Conservation (phyloP, 805 yeast species). For the Schwanniomyces sp. region DNA sequence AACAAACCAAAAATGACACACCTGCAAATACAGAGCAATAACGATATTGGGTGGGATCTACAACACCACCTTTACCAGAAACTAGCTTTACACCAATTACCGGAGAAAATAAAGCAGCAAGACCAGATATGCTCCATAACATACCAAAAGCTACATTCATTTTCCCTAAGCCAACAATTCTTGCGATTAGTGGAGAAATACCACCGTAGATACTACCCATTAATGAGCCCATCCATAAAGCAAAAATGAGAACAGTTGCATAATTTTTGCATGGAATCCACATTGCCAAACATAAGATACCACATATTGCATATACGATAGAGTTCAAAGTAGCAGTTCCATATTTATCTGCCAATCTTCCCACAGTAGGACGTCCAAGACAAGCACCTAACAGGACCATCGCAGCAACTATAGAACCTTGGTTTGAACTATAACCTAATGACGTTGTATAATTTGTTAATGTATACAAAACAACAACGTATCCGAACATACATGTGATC, state of each 20-base stretch:
- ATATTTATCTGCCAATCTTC: slow-evolving; percentile 47
- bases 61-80: slow-evolving; percentile 16
- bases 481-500: slow-evolving; percentile 55
- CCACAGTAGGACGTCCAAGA: slow-evolving; percentile 56
- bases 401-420: slow-evolving; percentile 60
- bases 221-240: slow-evolving; percentile 50
- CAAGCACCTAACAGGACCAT: slow-evolving; percentile 59
- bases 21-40: slow-evolving; percentile 63
- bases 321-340: slow-evolving; percentile 52
- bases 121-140: slow-evolving; percentile 54
- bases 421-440: slow-evolving; percentile 53
- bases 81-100: slow-evolving; percentile 58
- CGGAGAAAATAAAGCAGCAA: slow-evolving; percentile 56
- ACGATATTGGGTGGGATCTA: slow-evolving; percentile 47
- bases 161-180: slow-evolving; percentile 54
- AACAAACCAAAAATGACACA: slow-evolving; percentile 48
- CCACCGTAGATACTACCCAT: slow-evolving; percentile 67
- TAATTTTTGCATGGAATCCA: slow-evolving; percentile 53
- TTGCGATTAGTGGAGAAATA: slow-evolving; percentile 49
- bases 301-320: slow-evolving; percentile 22
- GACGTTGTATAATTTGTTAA: slow-evolving; percentile 61
- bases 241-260: slow-evolving; percentile 55
- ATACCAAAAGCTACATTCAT: slow-evolving; percentile 50
- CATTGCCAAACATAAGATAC: slow-evolving; percentile 33
- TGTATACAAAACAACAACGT: slow-evolving; percentile 58